Evolutionary conservation across 2,329 filamentous ascomycete species (phyloP), one percentile per base, ranked within the genome.

Genomic region (Leptographium lundbergii): DNA sequence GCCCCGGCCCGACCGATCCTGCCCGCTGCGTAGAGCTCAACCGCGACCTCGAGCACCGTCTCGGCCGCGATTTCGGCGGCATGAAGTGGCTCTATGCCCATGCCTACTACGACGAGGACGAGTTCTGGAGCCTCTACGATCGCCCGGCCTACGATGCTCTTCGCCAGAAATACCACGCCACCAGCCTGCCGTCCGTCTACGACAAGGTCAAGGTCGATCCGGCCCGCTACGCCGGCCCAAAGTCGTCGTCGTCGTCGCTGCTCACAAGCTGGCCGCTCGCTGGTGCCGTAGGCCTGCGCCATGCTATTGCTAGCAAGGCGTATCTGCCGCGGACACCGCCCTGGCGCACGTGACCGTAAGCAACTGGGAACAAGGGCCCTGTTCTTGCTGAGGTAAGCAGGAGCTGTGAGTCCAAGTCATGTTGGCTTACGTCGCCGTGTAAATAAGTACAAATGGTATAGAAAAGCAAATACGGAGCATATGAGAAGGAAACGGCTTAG

Each of bases 21-120:
- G 70, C 72, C 1, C 76, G 77, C n/a, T 91, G 91, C 66, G 76
- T 91, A 2, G 69, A 72, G 47, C 81, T 82, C 65, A 95, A 95
- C 71, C 80, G 86, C 36, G 77, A 77, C 51, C 77, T 95, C 24
- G 90, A 95, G 73, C 72, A 75, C 24, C 86, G 87, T 67, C 80
- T 91, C 4, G 75, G 75, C 54, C 25, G 48, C 57, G 77, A 82
- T 63, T 78, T 94, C 1, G 84, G 85, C 54, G 90, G 89, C 2
- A 82, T 87, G 75, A 95, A 95, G 74, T 94, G 89, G 87, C 75
- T 95, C 14, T 95, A 95, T 70, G 89, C 89, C 3, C 87, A 92
- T 67, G 87, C 88, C 0, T 95, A 91, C 73, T 94, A 94, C 70
- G 78, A 80, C n/a, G 80, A 87, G 67, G 73, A 78, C 0, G 82